phyloP scores from a whole-genome alignment of 352 stramenopile species.

The Phytopythium helicoides region DNA sequence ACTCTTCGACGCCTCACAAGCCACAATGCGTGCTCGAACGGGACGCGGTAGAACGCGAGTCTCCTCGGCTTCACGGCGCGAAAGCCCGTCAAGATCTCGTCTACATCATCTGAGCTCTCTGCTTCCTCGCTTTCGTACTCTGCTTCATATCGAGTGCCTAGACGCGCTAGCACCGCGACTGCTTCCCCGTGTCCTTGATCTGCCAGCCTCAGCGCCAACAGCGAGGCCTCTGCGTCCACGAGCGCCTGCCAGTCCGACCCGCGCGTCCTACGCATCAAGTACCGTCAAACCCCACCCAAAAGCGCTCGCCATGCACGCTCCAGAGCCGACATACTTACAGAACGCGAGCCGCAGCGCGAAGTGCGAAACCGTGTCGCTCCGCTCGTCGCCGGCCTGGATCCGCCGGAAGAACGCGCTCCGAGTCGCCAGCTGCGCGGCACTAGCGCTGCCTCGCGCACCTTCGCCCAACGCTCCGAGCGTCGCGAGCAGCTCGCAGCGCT shows the following conservation, averaged over 20 bases:
- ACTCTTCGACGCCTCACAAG: slow-evolving; percentile 45
- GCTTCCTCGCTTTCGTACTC: background rate
- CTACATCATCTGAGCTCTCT: background rate
- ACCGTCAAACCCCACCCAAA: background rate
- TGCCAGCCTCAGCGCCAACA: slow-evolving; percentile 34
- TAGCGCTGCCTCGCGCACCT: background rate
- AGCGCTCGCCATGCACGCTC: background rate
- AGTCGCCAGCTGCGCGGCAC: background rate
- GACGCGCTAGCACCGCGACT: slow-evolving; percentile 11
- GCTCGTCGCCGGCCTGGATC: slow-evolving; percentile 8
- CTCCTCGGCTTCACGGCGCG: slow-evolving; percentile 4
- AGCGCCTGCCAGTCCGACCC: slow-evolving; percentile 45
- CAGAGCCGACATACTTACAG: slow-evolving; percentile 47
- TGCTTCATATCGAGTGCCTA: slow-evolving; percentile 1
- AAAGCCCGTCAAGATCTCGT: background rate
- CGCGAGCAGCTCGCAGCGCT: slow-evolving; percentile 71
- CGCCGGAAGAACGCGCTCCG: slow-evolving; percentile 14
- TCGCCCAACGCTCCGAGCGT: slow-evolving; percentile 14
- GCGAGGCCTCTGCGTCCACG: slow-evolving; percentile 41
- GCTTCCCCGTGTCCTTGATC: background rate
- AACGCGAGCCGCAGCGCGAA: slow-evolving; percentile 51
- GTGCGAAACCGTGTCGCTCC: slow-evolving; percentile 38
- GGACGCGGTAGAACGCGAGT: slow-evolving; percentile 33
- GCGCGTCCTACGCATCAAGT: background rate
- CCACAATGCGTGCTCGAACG: slow-evolving; percentile 35